Evolutionary conservation across 352 stramenopile genomes (phyloP), one percentile per base, ranked within the genome.

Genomic region (Peronospora tabacina): DNA sequence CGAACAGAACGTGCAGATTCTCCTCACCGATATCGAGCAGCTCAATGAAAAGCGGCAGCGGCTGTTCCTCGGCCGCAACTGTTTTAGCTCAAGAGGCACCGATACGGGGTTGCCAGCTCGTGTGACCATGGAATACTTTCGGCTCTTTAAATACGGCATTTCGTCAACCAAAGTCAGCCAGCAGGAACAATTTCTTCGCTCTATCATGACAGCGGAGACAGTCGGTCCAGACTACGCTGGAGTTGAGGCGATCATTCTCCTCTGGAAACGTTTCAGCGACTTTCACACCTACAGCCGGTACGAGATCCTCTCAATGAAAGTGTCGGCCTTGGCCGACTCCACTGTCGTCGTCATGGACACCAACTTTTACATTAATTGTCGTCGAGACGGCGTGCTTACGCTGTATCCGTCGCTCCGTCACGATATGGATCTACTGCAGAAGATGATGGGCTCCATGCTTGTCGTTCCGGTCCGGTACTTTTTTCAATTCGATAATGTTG

Each of bases 121-220:
- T 28, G 36, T 76, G 1, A 63, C 62, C 17, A 62, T 65, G 40
- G 74, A 85, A 40, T 86, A 83, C 43, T 73, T 85, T 39, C 58
- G 60, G 1, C 39, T 76, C 24, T 86, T 81, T 43, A 60, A 82
- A 54, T 61, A 68, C 34, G 74, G 76, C 15, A 69, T 70, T 22
- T 68, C 56, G 10, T 15, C 44, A 30, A 29, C 44, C n/a, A 40
- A 47, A 5, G 17, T 53, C 29, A 20, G 30, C 0, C 44, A 68
- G 9, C 72, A 85, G 44, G 67, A 87, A 35, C 38, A 62, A 7
- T 85, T 86, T 33, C 29, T 86, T 8, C 72, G 75, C 12, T 58
- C 68, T 19, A 52, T 72, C 41, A 85, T 84, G 76, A 71, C 48
- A 22, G 52, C 45, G 13, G 22, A 66, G 12, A 58, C 80, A 2